Conservation (phyloP, 2,329 filamentous ascomycete genomes). For the Penicillium freii region DNA sequence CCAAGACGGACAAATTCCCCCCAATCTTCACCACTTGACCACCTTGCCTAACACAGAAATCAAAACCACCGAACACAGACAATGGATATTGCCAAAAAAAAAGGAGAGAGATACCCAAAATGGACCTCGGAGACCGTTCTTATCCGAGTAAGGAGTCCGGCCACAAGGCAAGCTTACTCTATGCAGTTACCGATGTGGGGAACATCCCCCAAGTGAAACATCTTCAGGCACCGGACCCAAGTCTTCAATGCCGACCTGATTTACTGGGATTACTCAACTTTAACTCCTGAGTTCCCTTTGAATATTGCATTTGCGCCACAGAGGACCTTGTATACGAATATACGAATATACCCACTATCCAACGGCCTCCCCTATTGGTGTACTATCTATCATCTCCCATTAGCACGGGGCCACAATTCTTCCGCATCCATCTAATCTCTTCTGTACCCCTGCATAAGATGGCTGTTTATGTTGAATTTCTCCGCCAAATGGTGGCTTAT, state of each 20-base stretch:
- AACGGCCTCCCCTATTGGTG: neutral
- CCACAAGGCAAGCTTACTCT: constrained; percentile 4
- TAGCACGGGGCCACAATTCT: neutral
- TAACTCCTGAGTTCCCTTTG: neutral
- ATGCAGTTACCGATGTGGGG: constrained; percentile 15
- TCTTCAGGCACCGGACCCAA: constrained; percentile 14
- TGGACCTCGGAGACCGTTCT: constrained; percentile 2
- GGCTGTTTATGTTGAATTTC: neutral
- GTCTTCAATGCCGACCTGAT: neutral
- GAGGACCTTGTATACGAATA: neutral
- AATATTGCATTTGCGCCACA: neutral
- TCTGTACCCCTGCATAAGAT: neutral
- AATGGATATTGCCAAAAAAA: neutral
- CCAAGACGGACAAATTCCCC: constrained; percentile 20
- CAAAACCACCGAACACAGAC: neutral
- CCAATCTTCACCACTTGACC: neutral
- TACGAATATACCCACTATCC: neutral
- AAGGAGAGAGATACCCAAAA: neutral
- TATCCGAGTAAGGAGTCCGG: constrained; percentile 7
- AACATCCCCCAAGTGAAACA: constrained; percentile 20
- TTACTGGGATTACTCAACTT: constrained; percentile 1
- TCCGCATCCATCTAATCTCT: neutral
- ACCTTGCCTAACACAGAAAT: neutral
- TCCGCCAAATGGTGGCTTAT: constrained; percentile 9
- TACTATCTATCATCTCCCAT: neutral